phyloP scores from a whole-genome alignment of 1,284 basidiomycete species.

The Sporisorium reilianum region DNA sequence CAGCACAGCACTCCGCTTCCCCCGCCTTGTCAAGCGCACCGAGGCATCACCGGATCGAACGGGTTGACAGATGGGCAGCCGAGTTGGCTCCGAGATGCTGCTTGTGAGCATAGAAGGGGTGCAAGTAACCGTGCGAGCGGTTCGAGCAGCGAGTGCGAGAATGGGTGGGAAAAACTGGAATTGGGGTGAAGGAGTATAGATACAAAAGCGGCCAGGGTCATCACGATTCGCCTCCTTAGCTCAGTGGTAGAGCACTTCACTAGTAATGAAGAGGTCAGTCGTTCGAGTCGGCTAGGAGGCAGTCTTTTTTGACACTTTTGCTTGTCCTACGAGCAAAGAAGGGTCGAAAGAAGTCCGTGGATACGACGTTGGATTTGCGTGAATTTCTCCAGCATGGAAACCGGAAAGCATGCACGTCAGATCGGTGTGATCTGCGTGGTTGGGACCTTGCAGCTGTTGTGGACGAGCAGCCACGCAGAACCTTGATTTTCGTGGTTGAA shows the following conservation, averaged over 20 bases:
- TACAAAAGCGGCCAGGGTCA: too few species aligned
- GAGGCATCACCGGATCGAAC: not conserved
- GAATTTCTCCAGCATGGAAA: not conserved
- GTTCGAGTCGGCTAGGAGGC: slow-evolving; percentile 58
- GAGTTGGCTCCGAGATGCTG: not conserved
- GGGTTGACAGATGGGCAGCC: not conserved
- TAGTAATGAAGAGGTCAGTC: slow-evolving; percentile 59
- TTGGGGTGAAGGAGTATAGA: too few species aligned
- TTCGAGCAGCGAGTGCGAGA: rapidly evolving
- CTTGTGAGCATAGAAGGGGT: not conserved
- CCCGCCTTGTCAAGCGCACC: not conserved
- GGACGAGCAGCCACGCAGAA: not conserved
- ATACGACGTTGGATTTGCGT: too few species aligned
- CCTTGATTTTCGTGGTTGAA: not conserved
- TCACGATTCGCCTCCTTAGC: slow-evolving; percentile 44
- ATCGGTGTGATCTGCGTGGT: slow-evolving; percentile 2
- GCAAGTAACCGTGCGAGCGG: not conserved
- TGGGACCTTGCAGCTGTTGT: not conserved
- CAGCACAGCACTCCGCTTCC: too few species aligned
- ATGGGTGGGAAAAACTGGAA: too few species aligned
- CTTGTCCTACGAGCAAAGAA: too few species aligned
- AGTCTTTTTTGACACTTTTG: slow-evolving; percentile 18
- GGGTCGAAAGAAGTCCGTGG: too few species aligned
- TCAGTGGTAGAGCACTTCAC: slow-evolving; percentile 59
- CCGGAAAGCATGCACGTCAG: not conserved